These are phyloP conservation scores for Ophiostoma himal-ulmi DNA, from an alignment of 2,329 filamentous ascomycete species.

Conservation along the genomic window DNA sequence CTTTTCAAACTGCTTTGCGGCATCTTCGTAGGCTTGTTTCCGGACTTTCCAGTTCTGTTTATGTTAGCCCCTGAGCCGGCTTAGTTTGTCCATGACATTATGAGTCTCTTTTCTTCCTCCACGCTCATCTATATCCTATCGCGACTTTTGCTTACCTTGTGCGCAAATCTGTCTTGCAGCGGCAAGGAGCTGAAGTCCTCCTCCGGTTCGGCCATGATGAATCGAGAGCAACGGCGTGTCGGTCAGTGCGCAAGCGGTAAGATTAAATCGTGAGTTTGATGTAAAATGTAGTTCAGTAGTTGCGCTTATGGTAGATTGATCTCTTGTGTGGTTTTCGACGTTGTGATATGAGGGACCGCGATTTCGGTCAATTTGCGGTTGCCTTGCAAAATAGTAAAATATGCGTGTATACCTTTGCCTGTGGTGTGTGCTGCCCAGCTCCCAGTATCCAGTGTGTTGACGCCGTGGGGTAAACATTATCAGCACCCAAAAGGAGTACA, in stretches of 20 bases:
- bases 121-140: background rate
- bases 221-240: background rate
- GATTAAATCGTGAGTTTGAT: background rate
- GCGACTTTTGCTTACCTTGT: conserved; percentile 55
- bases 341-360: background rate
- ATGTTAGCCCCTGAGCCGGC: background rate
- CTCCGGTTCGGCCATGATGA: conserved; percentile 69
- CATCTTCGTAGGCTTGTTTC: conserved; percentile 91
- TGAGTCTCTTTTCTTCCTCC: background rate
- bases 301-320: background rate
- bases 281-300: background rate
- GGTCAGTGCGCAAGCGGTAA: conserved; percentile 9
- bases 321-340: background rate
- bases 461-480: conserved; percentile 16
- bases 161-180: conserved; percentile 70
- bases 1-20: conserved; percentile 75
- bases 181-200: conserved; percentile 78
- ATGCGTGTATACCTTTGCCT: background rate
- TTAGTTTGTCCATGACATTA: background rate
- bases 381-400: background rate
- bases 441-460: background rate
- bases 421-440: conserved; percentile 1
- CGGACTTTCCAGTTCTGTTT: conserved; percentile 86
- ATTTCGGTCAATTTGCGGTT: background rate
- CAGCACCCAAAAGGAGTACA: conserved; percentile 7